These are phyloP conservation scores for Phlyctochytrium planicorne DNA, from an alignment of 192 early-diverging fungal genomes.

Conservation along the genomic window DNA sequence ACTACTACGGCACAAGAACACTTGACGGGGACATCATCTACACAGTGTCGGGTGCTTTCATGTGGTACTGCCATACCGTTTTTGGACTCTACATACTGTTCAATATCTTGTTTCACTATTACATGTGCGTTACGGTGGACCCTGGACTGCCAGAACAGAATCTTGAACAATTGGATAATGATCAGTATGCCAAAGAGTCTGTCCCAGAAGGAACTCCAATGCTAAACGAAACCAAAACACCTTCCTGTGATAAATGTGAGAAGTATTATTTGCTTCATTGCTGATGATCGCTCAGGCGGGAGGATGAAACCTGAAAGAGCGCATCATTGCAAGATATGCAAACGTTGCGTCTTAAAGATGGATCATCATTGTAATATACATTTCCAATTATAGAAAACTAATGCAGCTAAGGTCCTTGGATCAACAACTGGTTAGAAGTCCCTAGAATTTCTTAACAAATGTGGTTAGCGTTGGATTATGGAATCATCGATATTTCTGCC, in stretches of 20 bases:
- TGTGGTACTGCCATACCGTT: background rate
- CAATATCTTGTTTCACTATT: background rate
- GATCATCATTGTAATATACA: slow-evolving; percentile 11
- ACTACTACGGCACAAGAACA: no score
- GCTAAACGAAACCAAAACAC: background rate
- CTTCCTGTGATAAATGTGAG: background rate
- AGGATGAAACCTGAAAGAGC: slow-evolving; percentile 1
- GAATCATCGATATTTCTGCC: slow-evolving; percentile 19
- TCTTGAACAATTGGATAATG: no score
- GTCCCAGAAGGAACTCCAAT: no score
- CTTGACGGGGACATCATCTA: background rate
- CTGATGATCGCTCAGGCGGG: background rate
- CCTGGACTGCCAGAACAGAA: background rate
- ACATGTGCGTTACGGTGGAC: background rate
- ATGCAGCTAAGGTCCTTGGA: slow-evolving; percentile 3
- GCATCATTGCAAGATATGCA: slow-evolving; percentile 9
- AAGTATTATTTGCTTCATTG: background rate
- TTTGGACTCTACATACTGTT: background rate
- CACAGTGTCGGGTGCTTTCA: background rate
- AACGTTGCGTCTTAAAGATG: slow-evolving; percentile 10
- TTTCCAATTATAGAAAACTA: no score
- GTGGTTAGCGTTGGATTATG: slow-evolving; percentile 13
- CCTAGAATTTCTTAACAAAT: background rate
- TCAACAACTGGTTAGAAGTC: slow-evolving; percentile 2
- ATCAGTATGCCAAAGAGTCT: no score